These are phyloP conservation scores for Podaxis pistillaris DNA, from an alignment of 768 basidiomycete species.

Conservation along the genomic window DNA sequence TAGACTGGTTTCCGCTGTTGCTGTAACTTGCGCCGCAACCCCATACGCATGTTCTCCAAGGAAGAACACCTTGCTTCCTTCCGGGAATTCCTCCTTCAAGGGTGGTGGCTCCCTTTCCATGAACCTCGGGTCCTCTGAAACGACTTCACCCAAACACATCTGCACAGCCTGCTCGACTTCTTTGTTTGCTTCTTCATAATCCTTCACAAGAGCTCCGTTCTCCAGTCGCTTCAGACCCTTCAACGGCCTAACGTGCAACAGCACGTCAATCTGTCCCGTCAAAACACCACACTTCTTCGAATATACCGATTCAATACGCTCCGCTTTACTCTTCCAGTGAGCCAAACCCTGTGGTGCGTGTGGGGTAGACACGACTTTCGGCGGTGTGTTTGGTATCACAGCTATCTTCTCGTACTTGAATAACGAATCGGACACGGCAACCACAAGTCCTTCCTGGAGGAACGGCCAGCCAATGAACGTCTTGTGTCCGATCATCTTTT, in stretches of 20 bases:
- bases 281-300: conserved; percentile 89
- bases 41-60: conserved; percentile 94
- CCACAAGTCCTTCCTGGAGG: conserved; percentile 87
- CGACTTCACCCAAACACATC: conserved; percentile 76
- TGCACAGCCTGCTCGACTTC: conserved; percentile 88
- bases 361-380: conserved; percentile 66
- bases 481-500: conserved; percentile 70
- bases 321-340: conserved; percentile 79
- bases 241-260: conserved; percentile 87
- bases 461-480: conserved; percentile 92
- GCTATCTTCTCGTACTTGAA: conserved; percentile 81
- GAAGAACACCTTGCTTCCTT: conserved; percentile 92
- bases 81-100: conserved; percentile 85
- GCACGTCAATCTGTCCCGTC: conserved; percentile 74
- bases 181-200: conserved; percentile 82
- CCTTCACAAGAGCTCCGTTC: conserved; percentile 89
- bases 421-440: conserved; percentile 80
- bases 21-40: conserved; percentile 87
- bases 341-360: conserved; percentile 68
- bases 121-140: conserved; percentile 86
- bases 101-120: conserved; percentile 81
- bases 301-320: conserved; percentile 78
- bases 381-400: conserved; percentile 46
- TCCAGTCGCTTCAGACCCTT: conserved; percentile 93
- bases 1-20: conserved; percentile 64